Conservation (phyloP, 2,329 filamentous ascomycete genomes). For the Nemania abortiva region DNA sequence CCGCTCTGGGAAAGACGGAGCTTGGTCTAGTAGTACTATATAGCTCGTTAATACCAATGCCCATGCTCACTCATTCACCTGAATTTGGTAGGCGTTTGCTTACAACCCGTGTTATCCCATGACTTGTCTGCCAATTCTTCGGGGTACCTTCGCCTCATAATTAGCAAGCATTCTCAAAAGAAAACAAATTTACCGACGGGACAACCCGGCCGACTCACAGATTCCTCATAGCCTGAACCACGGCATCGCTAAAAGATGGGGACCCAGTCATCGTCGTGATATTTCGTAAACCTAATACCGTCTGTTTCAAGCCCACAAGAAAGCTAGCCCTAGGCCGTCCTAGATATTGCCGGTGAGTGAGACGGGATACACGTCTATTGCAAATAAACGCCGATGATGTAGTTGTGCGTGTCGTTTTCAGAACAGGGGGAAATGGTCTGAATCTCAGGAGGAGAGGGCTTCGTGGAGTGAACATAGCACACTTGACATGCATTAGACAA, state of each 20-base stretch:
- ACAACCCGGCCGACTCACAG: conserved; percentile 68
- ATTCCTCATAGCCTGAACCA: conserved; percentile 82
- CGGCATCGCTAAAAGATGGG: conserved; percentile 63
- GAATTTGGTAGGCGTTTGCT: conserved; percentile 47
- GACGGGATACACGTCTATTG: conserved; percentile 2
- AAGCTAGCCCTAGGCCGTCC: not conserved
- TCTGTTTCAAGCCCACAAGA: conserved; percentile 5
- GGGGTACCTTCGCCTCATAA: conserved; percentile 74
- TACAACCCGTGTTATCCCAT: conserved; percentile 92
- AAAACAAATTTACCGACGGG: not conserved
- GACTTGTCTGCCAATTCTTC: conserved; percentile 87
- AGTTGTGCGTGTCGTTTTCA: not conserved
- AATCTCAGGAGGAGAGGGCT: conserved; percentile 18
- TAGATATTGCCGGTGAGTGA: not conserved
- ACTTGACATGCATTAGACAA: not conserved
- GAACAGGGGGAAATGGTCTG: not conserved
- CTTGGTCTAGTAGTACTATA: conserved; percentile 64
- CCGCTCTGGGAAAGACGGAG: conserved; percentile 67
- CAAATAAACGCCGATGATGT: not conserved
- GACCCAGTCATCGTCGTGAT: conserved; percentile 44
- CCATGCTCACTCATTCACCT: not conserved
- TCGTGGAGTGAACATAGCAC: conserved; percentile 33
- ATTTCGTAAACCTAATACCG: conserved; percentile 16
- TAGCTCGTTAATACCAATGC: conserved; percentile 2
- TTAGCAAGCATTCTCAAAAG: conserved; percentile 6